A percentile compares a stretch with the other conserved stretches of the same genome.
These are phyloP conservation scores for Fraxinus ornus DNA, from an alignment of 305 asterid species.

Conservation along the genomic window DNA sequence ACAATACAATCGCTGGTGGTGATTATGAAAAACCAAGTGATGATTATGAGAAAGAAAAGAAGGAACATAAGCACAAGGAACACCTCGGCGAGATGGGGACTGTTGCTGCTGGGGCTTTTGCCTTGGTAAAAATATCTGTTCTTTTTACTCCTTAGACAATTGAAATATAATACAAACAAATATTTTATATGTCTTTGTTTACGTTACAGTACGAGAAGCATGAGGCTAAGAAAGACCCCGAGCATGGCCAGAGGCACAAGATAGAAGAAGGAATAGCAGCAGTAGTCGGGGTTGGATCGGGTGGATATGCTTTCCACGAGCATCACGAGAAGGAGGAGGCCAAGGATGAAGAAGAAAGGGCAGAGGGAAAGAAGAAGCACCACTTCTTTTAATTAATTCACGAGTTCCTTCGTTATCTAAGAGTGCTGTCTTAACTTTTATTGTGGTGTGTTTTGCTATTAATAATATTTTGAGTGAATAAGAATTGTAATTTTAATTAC, in stretches of 20 bases:
- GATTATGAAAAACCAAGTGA: neutral
- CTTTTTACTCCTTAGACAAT: neutral
- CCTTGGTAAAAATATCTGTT: neutral
- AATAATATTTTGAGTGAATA: neutral
- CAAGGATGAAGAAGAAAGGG: conserved; percentile 53
- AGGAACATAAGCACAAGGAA: conserved; percentile 52
- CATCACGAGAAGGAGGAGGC: conserved; percentile 50
- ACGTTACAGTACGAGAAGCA: conserved; percentile 37
- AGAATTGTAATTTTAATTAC: neutral
- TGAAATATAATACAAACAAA: too few species aligned
- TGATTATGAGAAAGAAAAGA: conserved; percentile 43
- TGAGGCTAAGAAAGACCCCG: conserved; percentile 41
- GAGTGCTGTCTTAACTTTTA: neutral
- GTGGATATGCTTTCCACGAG: conserved; percentile 48
- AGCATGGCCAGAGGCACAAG: conserved; percentile 40
- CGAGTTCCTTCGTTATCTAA: neutral
- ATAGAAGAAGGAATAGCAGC: conserved; percentile 35
- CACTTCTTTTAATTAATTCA: neutral
- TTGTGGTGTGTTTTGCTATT: too few species aligned
- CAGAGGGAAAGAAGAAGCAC: neutral
- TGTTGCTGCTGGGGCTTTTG: neutral
- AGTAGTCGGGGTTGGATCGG: conserved; percentile 30
- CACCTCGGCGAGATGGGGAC: conserved; percentile 40
- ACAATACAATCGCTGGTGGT: conserved; percentile 9
- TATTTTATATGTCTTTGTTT: neutral